Evolutionary conservation across 2,329 filamentous ascomycete species (phyloP).

Genomic region (Bipolaris zeicola): DNA sequence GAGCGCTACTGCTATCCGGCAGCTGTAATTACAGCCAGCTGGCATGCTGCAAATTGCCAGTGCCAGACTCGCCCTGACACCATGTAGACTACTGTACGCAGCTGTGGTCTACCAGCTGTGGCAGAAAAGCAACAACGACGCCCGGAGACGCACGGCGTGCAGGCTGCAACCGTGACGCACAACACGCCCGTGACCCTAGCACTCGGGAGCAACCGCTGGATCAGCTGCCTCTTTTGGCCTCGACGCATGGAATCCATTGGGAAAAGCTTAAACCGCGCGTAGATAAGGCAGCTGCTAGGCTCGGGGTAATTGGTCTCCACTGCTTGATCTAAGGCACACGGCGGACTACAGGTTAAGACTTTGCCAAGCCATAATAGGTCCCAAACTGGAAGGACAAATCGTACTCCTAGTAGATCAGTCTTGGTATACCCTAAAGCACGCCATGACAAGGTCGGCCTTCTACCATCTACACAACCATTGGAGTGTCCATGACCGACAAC

Average conservation of each 20-base stretch:
- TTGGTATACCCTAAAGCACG: conserved; percentile 8
- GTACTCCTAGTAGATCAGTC: conserved; percentile 10
- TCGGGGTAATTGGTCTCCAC: conserved; percentile 4
- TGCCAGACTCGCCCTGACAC: too few relatives aligned
- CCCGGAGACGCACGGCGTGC: conserved; percentile 1
- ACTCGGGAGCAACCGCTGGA: conserved; percentile 11
- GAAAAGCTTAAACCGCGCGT: conserved; percentile 8
- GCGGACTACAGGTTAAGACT: conserved; percentile 13
- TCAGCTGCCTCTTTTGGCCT: conserved; percentile 13
- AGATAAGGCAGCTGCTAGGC: conserved; percentile 11
- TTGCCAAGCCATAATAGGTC: conserved; percentile 11
- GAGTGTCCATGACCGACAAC: not conserved
- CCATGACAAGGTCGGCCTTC: conserved; percentile 9
- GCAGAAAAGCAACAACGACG: conserved; percentile 2
- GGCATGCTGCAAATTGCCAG: too few relatives aligned
- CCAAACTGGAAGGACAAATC: conserved; percentile 16
- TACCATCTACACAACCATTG: not conserved
- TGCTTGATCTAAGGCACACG: not conserved
- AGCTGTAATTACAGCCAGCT: too few relatives aligned
- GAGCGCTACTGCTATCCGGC: not conserved
- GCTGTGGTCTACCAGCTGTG: not conserved
- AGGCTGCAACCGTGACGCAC: conserved; percentile 1
- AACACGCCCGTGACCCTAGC: not conserved
- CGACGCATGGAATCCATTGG: conserved; percentile 4
- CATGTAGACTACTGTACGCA: not conserved